Conservation (phyloP, 345 rosid species). For the Cardamine chenopodiifolia region DNA sequence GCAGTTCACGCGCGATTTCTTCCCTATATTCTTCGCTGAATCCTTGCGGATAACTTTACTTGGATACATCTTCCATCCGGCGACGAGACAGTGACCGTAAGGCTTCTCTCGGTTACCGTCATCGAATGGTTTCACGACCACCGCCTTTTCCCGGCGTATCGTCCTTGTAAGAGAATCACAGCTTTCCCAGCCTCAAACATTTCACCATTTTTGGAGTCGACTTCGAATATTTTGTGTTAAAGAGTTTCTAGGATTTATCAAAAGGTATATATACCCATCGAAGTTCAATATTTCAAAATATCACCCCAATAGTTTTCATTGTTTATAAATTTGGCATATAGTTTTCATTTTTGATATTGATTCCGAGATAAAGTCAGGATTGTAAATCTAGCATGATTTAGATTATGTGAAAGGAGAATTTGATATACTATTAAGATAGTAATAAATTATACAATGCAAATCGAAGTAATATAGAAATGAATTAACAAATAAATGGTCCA, state of each 20-base stretch:
- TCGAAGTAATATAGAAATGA: background rate
- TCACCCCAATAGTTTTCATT: background rate
- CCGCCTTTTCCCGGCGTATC: no score
- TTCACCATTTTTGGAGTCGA: no score
- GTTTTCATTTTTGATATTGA: background rate
- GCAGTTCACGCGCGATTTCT: no score
- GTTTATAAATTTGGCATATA: background rate
- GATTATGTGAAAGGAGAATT: background rate
- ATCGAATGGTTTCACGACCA: no score
- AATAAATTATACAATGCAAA: background rate
- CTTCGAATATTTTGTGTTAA: background rate
- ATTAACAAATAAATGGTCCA: slow-evolving; percentile 15
- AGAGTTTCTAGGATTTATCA: background rate
- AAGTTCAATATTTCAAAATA: background rate
- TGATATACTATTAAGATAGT: background rate
- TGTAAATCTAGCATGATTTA: background rate
- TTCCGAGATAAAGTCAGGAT: background rate
- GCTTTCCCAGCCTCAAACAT: no score
- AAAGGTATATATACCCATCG: background rate
- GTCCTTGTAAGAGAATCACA: no score
- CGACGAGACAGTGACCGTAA: no score
- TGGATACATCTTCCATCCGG: no score
- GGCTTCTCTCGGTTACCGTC: no score
- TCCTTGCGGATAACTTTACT: no score
- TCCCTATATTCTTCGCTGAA: no score